phyloP scores from a whole-genome alignment of 345 rosid species.

The Arabidopsis thaliana region TAIR10.1 NC_003071.7:11570501-11571000 shows the following conservation, averaged over 20 bases:
- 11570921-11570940: not conserved
- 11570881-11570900: not conserved
- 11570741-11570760: not conserved
- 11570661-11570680: not conserved
- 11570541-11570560: not conserved
- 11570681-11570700: constrained; percentile 5
- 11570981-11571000: constrained; percentile 8
- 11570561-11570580: not conserved
- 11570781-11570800: not conserved
- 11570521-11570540: not conserved
- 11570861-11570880: not conserved
- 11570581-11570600: not conserved
- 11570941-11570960: not conserved
- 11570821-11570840: not conserved
- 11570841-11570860: not conserved
- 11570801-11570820: not conserved
- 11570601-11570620: not conserved
- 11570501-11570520: not conserved
- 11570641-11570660: not conserved
- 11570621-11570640: not conserved
- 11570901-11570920: not conserved
- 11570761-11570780: not conserved
- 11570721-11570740: too few species aligned
- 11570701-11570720: not conserved
- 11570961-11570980: not conserved